phyloP scores from a whole-genome alignment of 176 grass and related monocot genomes.

The Oryza coarctata region DNA sequence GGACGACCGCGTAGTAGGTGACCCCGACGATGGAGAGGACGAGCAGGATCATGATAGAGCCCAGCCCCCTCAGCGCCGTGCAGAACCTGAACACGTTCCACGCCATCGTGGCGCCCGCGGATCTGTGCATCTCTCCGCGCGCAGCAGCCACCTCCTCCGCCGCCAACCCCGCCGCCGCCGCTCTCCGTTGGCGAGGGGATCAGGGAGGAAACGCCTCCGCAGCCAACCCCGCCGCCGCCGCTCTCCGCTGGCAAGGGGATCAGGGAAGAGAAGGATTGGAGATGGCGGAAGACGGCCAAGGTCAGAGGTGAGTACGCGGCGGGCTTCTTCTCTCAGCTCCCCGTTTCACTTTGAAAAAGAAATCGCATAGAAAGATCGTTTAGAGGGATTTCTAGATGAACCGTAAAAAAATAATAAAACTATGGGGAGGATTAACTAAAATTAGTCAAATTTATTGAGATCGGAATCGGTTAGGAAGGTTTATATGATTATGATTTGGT shows the following conservation, averaged over 20 bases:
- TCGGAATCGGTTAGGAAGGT: too few species aligned
- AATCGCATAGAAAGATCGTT: not conserved
- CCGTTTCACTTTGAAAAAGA: not conserved
- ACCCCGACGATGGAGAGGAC: constrained; percentile 83
- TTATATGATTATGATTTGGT: too few species aligned
- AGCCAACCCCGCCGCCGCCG: not conserved
- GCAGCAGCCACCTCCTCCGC: not conserved
- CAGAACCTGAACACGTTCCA: constrained; percentile 98
- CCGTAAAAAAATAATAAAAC: not conserved
- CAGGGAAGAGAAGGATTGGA: not conserved
- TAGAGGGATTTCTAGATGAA: not conserved
- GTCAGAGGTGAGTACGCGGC: not conserved
- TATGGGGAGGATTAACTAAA: not conserved
- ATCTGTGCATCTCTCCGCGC: constrained; percentile 66
- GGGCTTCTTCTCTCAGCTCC: not conserved
- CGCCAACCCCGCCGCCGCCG: not conserved
- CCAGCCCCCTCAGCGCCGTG: constrained; percentile 82
- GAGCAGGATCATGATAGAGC: constrained; percentile 93
- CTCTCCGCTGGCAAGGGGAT: not conserved
- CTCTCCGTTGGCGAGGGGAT: not conserved
- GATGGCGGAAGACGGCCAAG: not conserved
- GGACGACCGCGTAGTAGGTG: constrained; percentile 89
- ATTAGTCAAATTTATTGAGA: too few species aligned
- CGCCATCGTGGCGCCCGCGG: constrained; percentile 76
- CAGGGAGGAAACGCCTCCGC: not conserved